Evolutionary conservation across 2,329 filamentous ascomycete genomes (phyloP).

Genomic region (Pseudogymnoascus sp.): DNA sequence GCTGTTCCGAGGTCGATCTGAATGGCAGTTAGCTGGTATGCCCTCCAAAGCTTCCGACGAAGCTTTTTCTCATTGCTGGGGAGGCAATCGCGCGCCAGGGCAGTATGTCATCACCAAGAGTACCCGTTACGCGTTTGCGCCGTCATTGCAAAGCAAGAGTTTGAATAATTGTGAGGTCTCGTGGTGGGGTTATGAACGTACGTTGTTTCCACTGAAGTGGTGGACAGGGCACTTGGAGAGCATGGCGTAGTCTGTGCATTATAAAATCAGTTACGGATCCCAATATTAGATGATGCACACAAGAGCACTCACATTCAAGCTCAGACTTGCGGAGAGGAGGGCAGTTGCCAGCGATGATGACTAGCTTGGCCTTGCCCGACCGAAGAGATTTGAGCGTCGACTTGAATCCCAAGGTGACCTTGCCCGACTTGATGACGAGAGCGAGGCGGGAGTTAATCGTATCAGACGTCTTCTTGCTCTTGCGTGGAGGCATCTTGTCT

Average conservation of each 20-base stretch:
- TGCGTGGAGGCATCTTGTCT: conserved; percentile 25
- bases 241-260: conserved; percentile 61
- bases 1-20: conserved; percentile 97
- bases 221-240: conserved; percentile 89
- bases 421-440: conserved; percentile 58
- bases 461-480: conserved; percentile 79
- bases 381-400: conserved; percentile 83
- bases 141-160: not conserved
- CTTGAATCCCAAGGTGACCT: conserved; percentile 87
- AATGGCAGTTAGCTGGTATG: conserved; percentile 36
- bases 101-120: not conserved
- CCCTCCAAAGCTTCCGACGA: not conserved
- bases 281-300: not conserved
- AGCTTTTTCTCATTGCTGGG: not conserved
- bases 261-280: not conserved
- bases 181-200: conserved; percentile 49
- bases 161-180: not conserved
- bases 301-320: conserved; percentile 55
- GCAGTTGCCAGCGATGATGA: conserved; percentile 93
- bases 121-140: not conserved
- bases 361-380: conserved; percentile 95
- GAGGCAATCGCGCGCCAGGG: not conserved
- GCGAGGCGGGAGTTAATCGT: conserved; percentile 56
- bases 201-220: conserved; percentile 98
- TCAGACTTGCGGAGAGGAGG: conserved; percentile 96